Percentiles rank a stretch among this genome's conserved stretches.
phyloP scores from a whole-genome alignment of 768 basidiomycete species.

The Gloeopeniophorella convolvens region DNA sequence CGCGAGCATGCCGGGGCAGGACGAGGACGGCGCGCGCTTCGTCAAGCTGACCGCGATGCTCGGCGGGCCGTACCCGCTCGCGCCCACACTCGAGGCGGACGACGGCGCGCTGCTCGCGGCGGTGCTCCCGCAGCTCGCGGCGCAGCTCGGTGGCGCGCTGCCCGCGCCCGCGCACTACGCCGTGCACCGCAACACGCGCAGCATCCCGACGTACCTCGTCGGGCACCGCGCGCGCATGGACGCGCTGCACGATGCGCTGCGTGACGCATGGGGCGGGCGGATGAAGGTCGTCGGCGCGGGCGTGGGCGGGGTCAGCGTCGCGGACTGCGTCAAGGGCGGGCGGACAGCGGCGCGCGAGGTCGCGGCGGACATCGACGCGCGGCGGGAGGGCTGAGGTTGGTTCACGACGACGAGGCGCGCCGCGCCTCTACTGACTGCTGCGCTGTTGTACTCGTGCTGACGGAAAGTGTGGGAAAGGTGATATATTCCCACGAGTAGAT shows the following conservation, averaged over 20 bases:
- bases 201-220: conserved; percentile 73
- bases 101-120: conserved; percentile 24
- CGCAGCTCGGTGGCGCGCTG: conserved; percentile 18
- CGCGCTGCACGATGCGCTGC: conserved; percentile 44
- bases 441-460: too few species aligned
- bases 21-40: conserved; percentile 33
- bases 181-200: conserved; percentile 48
- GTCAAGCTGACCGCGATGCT: conserved; percentile 89
- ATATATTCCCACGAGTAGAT: too few species aligned
- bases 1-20: conserved; percentile 59
- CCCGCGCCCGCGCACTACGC: conserved; percentile 52
- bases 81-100: conserved; percentile 25
- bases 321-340: conserved; percentile 77
- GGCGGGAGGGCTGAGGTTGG: neutral
- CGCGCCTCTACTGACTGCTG: too few species aligned
- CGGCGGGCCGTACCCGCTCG: conserved; percentile 61
- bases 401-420: too few species aligned
- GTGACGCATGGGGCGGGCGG: conserved; percentile 30
- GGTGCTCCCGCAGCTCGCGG: conserved; percentile 21
- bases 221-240: conserved; percentile 69
- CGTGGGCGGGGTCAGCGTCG: conserved; percentile 79
- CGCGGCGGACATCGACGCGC: neutral
- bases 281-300: conserved; percentile 78
- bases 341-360: conserved; percentile 35
- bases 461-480: too few species aligned